Conservation (phyloP, 208 protist species). For the Leishmania guyanensis region DNA sequence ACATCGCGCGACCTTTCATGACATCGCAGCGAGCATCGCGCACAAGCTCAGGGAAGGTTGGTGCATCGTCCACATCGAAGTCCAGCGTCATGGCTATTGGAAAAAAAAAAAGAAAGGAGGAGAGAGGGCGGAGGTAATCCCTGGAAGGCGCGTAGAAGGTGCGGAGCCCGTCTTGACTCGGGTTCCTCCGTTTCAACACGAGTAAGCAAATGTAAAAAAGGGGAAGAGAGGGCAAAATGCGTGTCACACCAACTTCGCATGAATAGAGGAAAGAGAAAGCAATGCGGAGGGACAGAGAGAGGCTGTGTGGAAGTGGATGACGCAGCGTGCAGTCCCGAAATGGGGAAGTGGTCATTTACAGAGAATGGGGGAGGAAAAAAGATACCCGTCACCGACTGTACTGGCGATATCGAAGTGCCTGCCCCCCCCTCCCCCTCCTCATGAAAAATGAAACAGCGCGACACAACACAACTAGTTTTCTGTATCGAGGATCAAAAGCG, state of each 20-base stretch:
- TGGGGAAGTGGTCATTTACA: not conserved
- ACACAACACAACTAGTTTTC: not conserved
- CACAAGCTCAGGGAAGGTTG: slow-evolving; percentile 32
- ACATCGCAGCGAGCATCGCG: slow-evolving; percentile 19
- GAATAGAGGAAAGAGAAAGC: not conserved
- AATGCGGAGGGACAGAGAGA: not conserved
- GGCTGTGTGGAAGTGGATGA: not conserved
- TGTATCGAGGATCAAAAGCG: not conserved
- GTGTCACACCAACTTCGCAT: not conserved
- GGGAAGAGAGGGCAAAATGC: not conserved
- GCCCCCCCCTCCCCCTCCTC: too few relatives aligned
- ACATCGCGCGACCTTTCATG: slow-evolving; percentile 34
- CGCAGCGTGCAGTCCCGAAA: not conserved
- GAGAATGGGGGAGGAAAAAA: not conserved
- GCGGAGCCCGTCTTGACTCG: not conserved
- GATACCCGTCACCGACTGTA: not conserved
- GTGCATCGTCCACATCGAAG: slow-evolving; percentile 34
- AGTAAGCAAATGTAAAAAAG: not conserved
- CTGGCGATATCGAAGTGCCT: not conserved
- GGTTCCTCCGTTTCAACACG: not conserved
- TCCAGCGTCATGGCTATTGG: slow-evolving; percentile 28
- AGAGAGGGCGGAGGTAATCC: not conserved
- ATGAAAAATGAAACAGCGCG: not conserved
- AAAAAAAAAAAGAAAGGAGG: not conserved
- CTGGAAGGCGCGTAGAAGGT: not conserved